phyloP scores from a whole-genome alignment of 148 eudicot species.

The Rhododendron ferrugineum region DNA sequence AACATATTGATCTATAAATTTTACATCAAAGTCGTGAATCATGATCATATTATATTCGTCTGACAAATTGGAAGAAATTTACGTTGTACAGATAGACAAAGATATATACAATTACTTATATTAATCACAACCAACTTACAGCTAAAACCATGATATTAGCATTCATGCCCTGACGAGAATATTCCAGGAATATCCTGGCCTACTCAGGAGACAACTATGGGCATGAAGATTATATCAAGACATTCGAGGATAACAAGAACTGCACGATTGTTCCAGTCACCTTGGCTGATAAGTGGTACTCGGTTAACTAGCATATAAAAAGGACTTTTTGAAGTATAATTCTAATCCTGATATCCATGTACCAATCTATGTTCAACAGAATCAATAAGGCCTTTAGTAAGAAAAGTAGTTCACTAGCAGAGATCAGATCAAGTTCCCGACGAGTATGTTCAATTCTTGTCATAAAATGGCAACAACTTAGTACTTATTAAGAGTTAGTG shows the following conservation, averaged over 20 bases:
- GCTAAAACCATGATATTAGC: not conserved
- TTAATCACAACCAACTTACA: not conserved
- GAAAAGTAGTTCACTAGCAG: not conserved
- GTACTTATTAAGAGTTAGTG: not conserved
- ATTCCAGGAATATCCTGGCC: not conserved
- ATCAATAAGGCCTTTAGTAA: not conserved
- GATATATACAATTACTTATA: not conserved
- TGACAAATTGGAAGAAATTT: not conserved
- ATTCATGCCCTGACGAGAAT: not conserved
- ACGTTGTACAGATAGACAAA: not conserved
- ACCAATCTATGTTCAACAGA: not conserved
- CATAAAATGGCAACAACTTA: not conserved
- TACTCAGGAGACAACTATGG: not conserved
- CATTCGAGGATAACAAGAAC: not conserved
- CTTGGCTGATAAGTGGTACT: not conserved
- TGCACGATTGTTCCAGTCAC: not conserved
- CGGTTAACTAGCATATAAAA: not conserved
- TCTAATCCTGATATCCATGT: not conserved
- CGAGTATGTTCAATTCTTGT: not conserved
- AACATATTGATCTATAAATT: not conserved
- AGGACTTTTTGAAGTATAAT: not conserved
- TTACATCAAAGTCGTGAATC: not conserved
- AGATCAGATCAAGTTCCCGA: slow-evolving; percentile 6
- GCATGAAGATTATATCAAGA: not conserved
- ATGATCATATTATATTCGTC: too few species aligned